Evolutionary conservation across 139 green algal species (phyloP).

Genomic region (Tetradesmus lagerheimii): DNA sequence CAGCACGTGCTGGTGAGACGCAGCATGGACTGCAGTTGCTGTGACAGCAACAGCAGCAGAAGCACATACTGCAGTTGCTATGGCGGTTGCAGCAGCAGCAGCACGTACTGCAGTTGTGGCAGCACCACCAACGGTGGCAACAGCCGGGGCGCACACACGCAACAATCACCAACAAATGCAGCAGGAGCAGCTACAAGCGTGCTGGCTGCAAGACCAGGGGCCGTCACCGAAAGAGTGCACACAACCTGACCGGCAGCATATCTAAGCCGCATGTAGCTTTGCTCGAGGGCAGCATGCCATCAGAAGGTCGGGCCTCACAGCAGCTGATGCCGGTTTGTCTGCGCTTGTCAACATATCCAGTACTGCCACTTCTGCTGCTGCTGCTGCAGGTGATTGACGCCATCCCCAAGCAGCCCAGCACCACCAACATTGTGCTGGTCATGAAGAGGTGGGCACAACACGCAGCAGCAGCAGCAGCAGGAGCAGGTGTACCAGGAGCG

Average conservation of each 20-base stretch:
- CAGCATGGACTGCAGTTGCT: neutral
- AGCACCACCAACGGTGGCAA: neutral
- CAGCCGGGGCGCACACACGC: neutral
- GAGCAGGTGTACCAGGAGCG: neutral
- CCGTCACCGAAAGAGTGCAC: too few relatives aligned
- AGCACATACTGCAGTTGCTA: neutral
- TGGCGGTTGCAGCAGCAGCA: neutral
- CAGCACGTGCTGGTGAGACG: conserved; percentile 40
- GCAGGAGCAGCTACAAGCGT: neutral
- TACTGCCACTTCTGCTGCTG: neutral
- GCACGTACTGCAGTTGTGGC: neutral
- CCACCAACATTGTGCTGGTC: conserved; percentile 33
- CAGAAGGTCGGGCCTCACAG: neutral
- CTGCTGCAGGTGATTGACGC: conserved; percentile 34
- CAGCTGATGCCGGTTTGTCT: neutral
- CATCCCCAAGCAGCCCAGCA: conserved; percentile 35
- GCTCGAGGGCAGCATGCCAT: too few relatives aligned
- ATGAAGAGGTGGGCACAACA: conserved; percentile 21
- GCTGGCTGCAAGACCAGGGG: neutral
- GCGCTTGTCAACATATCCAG: neutral
- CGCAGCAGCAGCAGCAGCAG: neutral
- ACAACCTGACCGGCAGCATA: too few relatives aligned
- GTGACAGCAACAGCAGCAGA: neutral
- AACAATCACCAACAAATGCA: neutral
- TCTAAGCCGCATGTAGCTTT: too few relatives aligned